Conservation (phyloP, 2,329 filamentous ascomycete species). For the Penicillium vulpinum region DNA sequence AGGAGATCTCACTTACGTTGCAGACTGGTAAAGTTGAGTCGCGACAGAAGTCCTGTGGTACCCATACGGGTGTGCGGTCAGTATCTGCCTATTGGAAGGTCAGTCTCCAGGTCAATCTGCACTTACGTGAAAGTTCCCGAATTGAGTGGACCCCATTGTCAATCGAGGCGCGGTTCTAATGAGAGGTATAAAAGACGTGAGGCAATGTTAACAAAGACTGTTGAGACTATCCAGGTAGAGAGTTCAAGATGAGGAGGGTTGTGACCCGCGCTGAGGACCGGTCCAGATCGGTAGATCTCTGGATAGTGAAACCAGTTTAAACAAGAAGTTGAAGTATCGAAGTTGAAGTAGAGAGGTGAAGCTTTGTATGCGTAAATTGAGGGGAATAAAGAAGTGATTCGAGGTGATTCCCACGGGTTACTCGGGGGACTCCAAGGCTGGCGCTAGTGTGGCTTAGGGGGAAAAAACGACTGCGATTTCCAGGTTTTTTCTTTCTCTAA, state of each 20-base stretch:
- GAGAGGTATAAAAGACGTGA: slow-evolving; percentile 6
- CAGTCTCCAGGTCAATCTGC: slow-evolving; percentile 8
- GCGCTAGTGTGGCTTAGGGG: slow-evolving; percentile 12
- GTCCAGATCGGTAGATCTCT: slow-evolving; percentile 6
- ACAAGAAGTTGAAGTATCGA: background rate
- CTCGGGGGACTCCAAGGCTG: slow-evolving; percentile 11
- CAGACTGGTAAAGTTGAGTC: slow-evolving; percentile 81
- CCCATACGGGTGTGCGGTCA: slow-evolving; percentile 26
- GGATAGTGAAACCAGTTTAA: background rate
- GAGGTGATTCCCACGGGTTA: slow-evolving; percentile 2
- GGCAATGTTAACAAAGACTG: slow-evolving; percentile 10
- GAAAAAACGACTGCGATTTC: background rate
- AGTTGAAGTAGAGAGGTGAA: background rate
- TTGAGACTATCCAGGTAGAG: background rate
- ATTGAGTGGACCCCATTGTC: slow-evolving; percentile 55
- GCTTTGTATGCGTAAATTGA: background rate
- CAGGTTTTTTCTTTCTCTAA: background rate
- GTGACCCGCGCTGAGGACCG: slow-evolving; percentile 9
- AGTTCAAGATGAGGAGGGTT: slow-evolving; percentile 4
- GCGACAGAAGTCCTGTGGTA: slow-evolving; percentile 71
- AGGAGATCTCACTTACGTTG: slow-evolving; percentile 64
- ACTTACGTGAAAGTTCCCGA: slow-evolving; percentile 60
- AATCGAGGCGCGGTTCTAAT: background rate
- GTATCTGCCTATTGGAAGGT: slow-evolving; percentile 13
- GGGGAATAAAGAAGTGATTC: background rate